Conservation (phyloP, 192 early-diverging fungal species). For the Rhizoclosmatium sp. region DNA sequence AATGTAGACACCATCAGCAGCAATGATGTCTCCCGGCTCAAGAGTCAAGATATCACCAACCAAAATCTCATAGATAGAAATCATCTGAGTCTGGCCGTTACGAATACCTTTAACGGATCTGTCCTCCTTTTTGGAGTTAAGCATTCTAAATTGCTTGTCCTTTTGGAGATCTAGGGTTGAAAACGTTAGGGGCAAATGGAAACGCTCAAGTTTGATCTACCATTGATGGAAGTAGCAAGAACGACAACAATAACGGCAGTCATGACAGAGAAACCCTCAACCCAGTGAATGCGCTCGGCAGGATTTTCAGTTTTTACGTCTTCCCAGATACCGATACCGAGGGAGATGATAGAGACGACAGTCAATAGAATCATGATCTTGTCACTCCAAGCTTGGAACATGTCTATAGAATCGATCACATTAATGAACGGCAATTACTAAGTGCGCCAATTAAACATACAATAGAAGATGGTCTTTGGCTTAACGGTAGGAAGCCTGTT, state of each 20-base stretch:
- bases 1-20: constrained; percentile 88
- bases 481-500: constrained; percentile 54
- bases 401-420: constrained; percentile 1
- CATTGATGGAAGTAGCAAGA: constrained; percentile 33
- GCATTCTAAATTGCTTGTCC: constrained; percentile 86
- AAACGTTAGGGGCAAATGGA: neutral
- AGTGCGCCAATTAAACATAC: constrained; percentile 37
- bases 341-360: constrained; percentile 81
- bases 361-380: constrained; percentile 80
- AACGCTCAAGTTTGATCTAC: neutral
- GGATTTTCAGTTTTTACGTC: constrained; percentile 69
- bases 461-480: constrained; percentile 44
- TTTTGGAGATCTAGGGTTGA: constrained; percentile 74
- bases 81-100: constrained; percentile 74
- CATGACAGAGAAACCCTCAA: constrained; percentile 82
- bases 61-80: constrained; percentile 81
- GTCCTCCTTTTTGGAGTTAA: constrained; percentile 88
- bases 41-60: constrained; percentile 91
- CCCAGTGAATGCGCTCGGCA: constrained; percentile 39
- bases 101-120: constrained; percentile 69
- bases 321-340: constrained; percentile 89
- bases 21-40: constrained; percentile 92
- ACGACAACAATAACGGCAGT: constrained; percentile 57
- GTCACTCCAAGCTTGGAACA: constrained; percentile 51
- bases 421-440: neutral